Evolutionary conservation across 768 basidiomycete genomes (phyloP), one percentile per base, ranked within the genome.

Genomic region (Hydnum rufescens): DNA sequence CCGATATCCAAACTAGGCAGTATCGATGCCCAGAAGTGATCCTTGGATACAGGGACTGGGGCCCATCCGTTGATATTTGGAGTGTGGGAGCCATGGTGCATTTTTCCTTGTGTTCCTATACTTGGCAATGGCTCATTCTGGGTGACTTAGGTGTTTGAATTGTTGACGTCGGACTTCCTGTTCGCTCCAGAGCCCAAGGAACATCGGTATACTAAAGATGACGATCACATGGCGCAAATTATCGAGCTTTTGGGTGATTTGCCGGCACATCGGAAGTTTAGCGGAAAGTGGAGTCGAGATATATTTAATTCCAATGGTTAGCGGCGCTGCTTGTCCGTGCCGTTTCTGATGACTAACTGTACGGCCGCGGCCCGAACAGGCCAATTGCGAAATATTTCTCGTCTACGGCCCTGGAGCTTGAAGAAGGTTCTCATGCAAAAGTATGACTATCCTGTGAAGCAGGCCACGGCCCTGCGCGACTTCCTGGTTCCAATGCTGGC

Each of bases 1-100:
- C 92, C 61, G 89, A 90, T 62, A 93, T 92, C 58, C 90, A 93
- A 67, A 95, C 89, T n/a, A 76, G 89, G 42, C 89, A 93, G 62
- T 95, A 95, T 64, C 81, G 89, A 56, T 76, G 84, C 26, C 89
- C 89, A n/a, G 89, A 95, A 64, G 89, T 87, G 51, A 89, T 95
- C 58, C 68, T 92, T 18, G 89, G 90, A 18, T 76, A 79, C 52
- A 75, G 74, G 32, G 83, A 86, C 58, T 95, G 89, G 89, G 85
- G 80, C 58, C 70, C 76, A 32, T 76, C 80, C 52, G 87, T 76
- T 42, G 89, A 95, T 65, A 75, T 92, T 22, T 95, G 89, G 89
- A 84, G 81, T 59, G 78, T 87, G 25, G 90, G 85, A 22, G 92
- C 88, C 65, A 72, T 95, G 60, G 75, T n/a, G n/a, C n/a, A n/a